Evolutionary conservation across 2,329 filamentous ascomycete species (phyloP), one percentile per base, ranked within the genome.

Genomic region (Tolypocladium album): DNA sequence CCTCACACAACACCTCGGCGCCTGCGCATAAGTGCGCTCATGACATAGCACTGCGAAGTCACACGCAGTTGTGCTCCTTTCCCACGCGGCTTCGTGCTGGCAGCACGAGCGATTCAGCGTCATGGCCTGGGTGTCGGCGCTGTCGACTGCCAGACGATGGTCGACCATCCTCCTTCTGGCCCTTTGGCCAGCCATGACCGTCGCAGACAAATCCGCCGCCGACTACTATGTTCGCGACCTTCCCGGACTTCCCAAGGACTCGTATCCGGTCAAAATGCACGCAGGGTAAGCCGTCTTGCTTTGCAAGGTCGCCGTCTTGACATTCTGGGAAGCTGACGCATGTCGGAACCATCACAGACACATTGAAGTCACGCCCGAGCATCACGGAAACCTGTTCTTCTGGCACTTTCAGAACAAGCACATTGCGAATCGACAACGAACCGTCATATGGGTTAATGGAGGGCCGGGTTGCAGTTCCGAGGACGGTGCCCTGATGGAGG

Each of bases 331-430:
- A n/a, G 63, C 68, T 71, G 66, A 69, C 65, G 61, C 63, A 59
- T 62, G 53, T 66, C 42, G 45, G 42, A 56, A 55, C 40, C 60
- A n/a, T 53, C 9, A 8, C 71, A 96, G 92, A 59, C 94, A 99
- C 77, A 88, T 99, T 73, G 92, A 97, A 76, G 82, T 99, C 68
- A 89, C 87, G 40, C 84, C 88, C 24, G 87, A 91, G 65, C 84
- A 88, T 72, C 91, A 97, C 71, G 93, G 91, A 67, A 96, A 97
- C 74, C 77, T 99, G 22, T 99, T 97, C 80, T 99, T 99, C 80
- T 99, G 94, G 94, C 90, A 97, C 70, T 97, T 90, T 72, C 86
- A 96, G 72, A 97, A 97, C 72, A 84, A 90, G 66, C 94, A 99
- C 73, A 96, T 99, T 66, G 93, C 92, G 60, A 90, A 97, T 71